A percentile compares a stretch with the other conserved stretches of the same genome.
phyloP scores from a whole-genome alignment of 768 basidiomycete species.

The Neoboletus subvelutipes region DNA sequence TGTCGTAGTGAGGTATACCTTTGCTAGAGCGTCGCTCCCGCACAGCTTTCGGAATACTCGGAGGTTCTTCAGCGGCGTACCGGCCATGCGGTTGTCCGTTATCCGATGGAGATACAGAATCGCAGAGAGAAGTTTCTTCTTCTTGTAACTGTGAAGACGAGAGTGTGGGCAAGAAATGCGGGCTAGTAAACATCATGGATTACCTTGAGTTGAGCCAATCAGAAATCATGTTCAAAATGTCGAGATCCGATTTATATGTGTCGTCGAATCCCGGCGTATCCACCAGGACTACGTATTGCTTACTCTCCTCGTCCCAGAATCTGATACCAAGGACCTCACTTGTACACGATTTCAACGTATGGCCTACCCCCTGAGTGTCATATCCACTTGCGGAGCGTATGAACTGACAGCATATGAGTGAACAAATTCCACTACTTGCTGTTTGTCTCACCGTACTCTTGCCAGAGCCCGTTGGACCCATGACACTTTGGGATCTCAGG shows the following conservation, averaged over 20 bases:
- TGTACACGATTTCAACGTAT: conserved; percentile 11
- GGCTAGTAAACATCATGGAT: neutral
- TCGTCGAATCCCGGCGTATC: conserved; percentile 28
- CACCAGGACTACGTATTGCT: conserved; percentile 17
- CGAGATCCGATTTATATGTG: conserved; percentile 15
- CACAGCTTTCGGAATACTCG: conserved; percentile 32
- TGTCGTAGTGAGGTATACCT: conserved; percentile 38
- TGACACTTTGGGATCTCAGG: conserved; percentile 5
- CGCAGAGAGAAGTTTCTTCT: conserved; percentile 29
- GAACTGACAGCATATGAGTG: conserved; percentile 8
- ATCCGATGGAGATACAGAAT: conserved; percentile 43
- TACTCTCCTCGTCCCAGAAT: conserved; percentile 1
- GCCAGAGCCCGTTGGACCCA: conserved; percentile 21
- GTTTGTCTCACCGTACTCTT: conserved; percentile 5
- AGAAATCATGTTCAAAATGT: conserved; percentile 12
- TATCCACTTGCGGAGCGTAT: conserved; percentile 4
- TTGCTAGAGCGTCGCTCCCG: conserved; percentile 28
- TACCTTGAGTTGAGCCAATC: conserved; percentile 18
- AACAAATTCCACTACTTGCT: neutral
- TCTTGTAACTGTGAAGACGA: conserved; percentile 5
- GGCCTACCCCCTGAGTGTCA: conserved; percentile 1
- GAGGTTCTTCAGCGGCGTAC: conserved; percentile 34
- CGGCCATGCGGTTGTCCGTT: conserved; percentile 38
- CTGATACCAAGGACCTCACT: conserved; percentile 4
- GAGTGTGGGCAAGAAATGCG: neutral